Evolutionary conservation across 306 rosid genomes (phyloP).

Genomic region (Vigna unguiculata): DNA sequence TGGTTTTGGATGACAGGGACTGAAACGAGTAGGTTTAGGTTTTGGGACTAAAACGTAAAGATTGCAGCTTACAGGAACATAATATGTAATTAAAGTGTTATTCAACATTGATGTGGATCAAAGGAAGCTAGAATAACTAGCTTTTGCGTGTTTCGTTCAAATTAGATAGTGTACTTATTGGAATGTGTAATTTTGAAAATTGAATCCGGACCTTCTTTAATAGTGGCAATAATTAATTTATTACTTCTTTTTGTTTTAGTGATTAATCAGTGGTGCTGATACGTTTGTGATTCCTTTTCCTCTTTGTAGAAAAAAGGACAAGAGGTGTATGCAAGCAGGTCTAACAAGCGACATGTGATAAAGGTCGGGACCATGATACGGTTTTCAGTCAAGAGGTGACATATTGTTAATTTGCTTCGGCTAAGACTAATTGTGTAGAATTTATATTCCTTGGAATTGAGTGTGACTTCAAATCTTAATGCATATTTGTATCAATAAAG

Average conservation of each 20-base stretch:
- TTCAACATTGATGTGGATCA: background rate
- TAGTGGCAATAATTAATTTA: background rate
- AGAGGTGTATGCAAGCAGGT: constrained; percentile 67
- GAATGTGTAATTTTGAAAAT: too few species aligned
- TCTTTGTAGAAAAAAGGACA: constrained; percentile 67
- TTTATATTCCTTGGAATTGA: background rate
- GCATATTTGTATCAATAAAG: background rate
- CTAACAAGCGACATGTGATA: constrained; percentile 76
- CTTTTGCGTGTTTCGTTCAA: too few species aligned
- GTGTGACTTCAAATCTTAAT: constrained; percentile 1
- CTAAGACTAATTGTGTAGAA: background rate
- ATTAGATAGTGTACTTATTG: background rate
- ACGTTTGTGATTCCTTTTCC: constrained; percentile 9
- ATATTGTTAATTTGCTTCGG: constrained; percentile 28
- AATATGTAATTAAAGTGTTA: background rate
- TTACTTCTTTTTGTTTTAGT: background rate
- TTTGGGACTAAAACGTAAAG: background rate
- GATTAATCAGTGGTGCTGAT: constrained; percentile 9
- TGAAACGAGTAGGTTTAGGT: background rate
- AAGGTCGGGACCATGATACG: constrained; percentile 79
- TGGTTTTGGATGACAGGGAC: too few species aligned
- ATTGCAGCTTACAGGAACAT: background rate
- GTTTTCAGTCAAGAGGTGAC: constrained; percentile 82
- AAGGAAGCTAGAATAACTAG: background rate
- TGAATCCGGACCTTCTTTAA: background rate